Base-by-base conservation (phyloP, 768 basidiomycete species). In the Neoboletus magnificus region DNA sequence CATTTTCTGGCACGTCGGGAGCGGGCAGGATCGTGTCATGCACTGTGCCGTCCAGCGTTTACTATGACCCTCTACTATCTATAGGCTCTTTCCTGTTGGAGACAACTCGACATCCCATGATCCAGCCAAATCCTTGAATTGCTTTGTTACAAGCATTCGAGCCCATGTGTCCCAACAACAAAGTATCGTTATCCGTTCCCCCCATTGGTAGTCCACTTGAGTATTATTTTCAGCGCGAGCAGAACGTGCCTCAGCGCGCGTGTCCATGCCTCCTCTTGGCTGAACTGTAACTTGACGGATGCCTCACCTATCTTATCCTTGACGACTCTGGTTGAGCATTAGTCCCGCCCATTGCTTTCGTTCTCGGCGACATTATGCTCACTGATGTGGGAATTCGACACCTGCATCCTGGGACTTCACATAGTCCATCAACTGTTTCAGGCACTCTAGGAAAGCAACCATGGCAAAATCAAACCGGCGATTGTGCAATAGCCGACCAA, bases 281-380 rank as follows among this genome's bases (percentile, higher is more conserved):
- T 90, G 71, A 97, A 96, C 66, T 95, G 93, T 4, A 95, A 76
- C 72, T 95, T 94, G 59, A 98, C 89, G 1, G 92, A 94, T 18
- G 91, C 89, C 52, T 96, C 94, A 8, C 94, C 95, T 52, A 99
- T 99, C 74, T 88, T 92, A 73, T 99, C 97, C 72, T 92, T 98
- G 40, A 79, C 76, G 51, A 98, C 85, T 66, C 96, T 97, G 42
- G 27, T 39, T 18, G 48, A 12, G 5, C 18, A 15, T 55, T 13
- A 52, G 23, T 32, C 29, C 11, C 13, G 11, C 46, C 33, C 32
- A 4, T 39, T 18, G 27, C 9, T 33, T 22, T 18, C 44, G 8
- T 7, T 47, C 45, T 29, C 30, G 22, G 52, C 52, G 47, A 30
- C 32, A 58, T 57, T 10, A 13, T 35, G 80, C 94, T 68, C 65